phyloP scores from a whole-genome alignment of 1,284 basidiomycete species.

The Wallemia mellicola region DNA sequence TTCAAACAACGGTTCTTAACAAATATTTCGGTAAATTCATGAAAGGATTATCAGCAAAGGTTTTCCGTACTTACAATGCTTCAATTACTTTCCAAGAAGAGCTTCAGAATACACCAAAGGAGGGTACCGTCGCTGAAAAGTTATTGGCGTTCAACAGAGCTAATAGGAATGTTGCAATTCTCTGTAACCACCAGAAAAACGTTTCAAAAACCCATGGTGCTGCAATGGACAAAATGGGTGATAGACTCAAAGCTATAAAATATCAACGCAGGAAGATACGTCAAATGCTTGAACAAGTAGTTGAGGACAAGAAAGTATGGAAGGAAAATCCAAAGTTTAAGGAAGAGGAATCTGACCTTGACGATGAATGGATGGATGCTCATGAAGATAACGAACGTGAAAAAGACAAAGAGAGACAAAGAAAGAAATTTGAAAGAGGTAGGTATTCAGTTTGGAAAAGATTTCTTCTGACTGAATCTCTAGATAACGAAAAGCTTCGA shows the following conservation, averaged over 20 bases:
- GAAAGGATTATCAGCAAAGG: conserved; percentile 86
- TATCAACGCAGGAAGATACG: conserved; percentile 82
- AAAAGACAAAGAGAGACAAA: conserved; percentile 53
- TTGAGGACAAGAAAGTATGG: conserved; percentile 41
- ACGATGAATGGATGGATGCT: conserved; percentile 58
- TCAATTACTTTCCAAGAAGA: conserved; percentile 77
- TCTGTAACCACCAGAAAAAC: conserved; percentile 90
- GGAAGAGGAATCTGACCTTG: conserved; percentile 66
- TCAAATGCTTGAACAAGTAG: conserved; percentile 34
- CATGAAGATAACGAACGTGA: conserved; percentile 51
- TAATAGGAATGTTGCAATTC: conserved; percentile 73
- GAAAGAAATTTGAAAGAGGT: conserved; percentile 46
- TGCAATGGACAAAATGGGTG: conserved; percentile 66
- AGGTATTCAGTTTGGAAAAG: neutral
- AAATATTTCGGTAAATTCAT: conserved; percentile 71
- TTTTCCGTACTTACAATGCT: conserved; percentile 96
- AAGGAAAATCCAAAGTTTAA: conserved; percentile 42
- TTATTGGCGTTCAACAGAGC: conserved; percentile 81
- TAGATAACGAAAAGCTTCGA: conserved; percentile 51
- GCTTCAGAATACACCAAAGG: conserved; percentile 35
- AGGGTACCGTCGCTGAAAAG: conserved; percentile 60
- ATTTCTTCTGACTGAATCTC: neutral
- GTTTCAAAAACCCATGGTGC: conserved; percentile 70
- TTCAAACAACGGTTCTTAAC: conserved; percentile 52
- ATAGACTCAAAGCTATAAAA: conserved; percentile 49